phyloP scores from a whole-genome alignment of 768 basidiomycete genomes.

The Lactarius indigo region DNA sequence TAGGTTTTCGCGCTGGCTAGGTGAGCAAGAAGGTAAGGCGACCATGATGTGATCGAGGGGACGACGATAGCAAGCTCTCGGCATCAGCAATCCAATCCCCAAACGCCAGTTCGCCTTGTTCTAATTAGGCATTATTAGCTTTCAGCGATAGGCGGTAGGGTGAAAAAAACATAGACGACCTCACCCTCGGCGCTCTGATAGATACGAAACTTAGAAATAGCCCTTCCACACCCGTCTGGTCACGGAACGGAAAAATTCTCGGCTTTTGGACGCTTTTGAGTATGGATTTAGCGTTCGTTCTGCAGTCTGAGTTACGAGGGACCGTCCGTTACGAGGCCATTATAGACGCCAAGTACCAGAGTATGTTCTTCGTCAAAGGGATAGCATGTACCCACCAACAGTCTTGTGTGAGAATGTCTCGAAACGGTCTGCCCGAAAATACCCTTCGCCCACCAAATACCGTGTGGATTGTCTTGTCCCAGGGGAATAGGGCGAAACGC shows the following conservation, averaged over 20 bases:
- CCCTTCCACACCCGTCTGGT: not conserved
- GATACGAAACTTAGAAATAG: not conserved
- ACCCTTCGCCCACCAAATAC: not conserved
- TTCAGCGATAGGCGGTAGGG: not conserved
- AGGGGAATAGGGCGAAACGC: not conserved
- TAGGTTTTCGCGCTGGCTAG: not conserved
- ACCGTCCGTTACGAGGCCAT: not conserved
- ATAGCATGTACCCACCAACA: not conserved
- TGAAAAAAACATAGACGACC: not conserved
- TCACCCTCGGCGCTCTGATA: not conserved
- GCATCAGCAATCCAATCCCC: slow-evolving; percentile 1
- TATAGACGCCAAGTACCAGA: not conserved
- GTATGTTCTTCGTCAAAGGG: not conserved
- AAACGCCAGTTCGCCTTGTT: not conserved
- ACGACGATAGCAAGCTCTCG: not conserved
- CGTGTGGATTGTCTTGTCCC: not conserved
- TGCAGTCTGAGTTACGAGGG: not conserved
- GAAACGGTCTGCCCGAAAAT: not conserved
- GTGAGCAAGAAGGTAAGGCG: not conserved
- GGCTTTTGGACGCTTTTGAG: not conserved
- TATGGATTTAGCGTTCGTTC: not conserved
- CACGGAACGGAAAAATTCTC: not conserved
- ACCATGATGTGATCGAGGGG: not conserved
- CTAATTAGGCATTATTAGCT: not conserved
- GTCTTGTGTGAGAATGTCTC: not conserved